A percentile compares a stretch with the other conserved stretches of the same genome.
These are phyloP conservation scores for Pezicula carpinea DNA, from an alignment of 2,329 filamentous ascomycete genomes.

Conservation along the genomic window DNA sequence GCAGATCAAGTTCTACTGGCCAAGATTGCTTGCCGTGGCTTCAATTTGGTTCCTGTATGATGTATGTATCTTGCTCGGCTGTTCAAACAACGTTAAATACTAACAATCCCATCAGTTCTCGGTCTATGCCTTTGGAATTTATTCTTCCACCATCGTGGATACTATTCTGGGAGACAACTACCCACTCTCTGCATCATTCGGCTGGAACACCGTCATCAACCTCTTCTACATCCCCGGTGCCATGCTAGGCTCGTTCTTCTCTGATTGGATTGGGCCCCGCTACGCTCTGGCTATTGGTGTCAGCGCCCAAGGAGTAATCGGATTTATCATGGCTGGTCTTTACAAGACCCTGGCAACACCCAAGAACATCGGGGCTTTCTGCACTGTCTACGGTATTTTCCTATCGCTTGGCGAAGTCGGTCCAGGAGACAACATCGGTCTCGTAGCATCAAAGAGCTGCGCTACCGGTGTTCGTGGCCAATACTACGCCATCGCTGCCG, in stretches of 20 bases:
- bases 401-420: slow-evolving; percentile 74
- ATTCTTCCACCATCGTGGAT: slow-evolving; percentile 69
- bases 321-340: slow-evolving; percentile 83
- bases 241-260: slow-evolving; percentile 69
- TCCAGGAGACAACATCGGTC: slow-evolving; percentile 86
- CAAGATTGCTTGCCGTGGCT: slow-evolving; percentile 63
- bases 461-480: slow-evolving; percentile 84
- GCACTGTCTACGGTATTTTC: slow-evolving; percentile 77
- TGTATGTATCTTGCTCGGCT: slow-evolving; percentile 33
- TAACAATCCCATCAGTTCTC: slow-evolving; percentile 53
- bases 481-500: slow-evolving; percentile 69
- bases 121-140: slow-evolving; percentile 80
- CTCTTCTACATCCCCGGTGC: slow-evolving; percentile 85
- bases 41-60: slow-evolving; percentile 85
- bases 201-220: slow-evolving; percentile 86
- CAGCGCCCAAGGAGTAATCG: slow-evolving; percentile 67
- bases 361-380: slow-evolving; percentile 67
- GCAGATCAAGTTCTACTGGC: slow-evolving; percentile 63
- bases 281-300: slow-evolving; percentile 70
- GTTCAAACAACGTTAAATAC: neutral
- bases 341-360: slow-evolving; percentile 66
- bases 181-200: slow-evolving; percentile 72
- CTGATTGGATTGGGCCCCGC: slow-evolving; percentile 75
- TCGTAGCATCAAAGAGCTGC: slow-evolving; percentile 81
- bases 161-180: slow-evolving; percentile 55